Evolutionary conservation across 371 early-diverging fungal genomes (phyloP).

Genomic region (Saksenaea oblongispora): DNA sequence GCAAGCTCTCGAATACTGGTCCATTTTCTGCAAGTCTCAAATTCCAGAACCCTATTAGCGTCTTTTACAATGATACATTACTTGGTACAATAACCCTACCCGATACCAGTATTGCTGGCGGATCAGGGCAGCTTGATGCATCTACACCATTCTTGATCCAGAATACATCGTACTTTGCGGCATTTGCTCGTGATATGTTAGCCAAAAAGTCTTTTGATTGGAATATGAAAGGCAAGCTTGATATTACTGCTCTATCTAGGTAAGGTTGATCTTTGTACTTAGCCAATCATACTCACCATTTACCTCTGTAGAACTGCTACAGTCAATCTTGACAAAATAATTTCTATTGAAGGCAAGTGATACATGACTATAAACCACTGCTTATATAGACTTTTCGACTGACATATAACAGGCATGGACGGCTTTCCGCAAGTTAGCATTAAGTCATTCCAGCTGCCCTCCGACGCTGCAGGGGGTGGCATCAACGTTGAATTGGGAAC

Average conservation of each 20-base stretch:
- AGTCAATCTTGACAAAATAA: slow-evolving; percentile 38
- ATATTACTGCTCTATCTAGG: slow-evolving; percentile 60
- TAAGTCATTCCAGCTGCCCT: slow-evolving; percentile 57
- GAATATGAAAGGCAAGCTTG: slow-evolving; percentile 58
- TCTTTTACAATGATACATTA: slow-evolving; percentile 40
- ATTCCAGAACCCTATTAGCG: slow-evolving; percentile 45
- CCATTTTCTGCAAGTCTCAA: slow-evolving; percentile 55
- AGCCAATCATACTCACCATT: neutral
- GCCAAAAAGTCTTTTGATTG: slow-evolving; percentile 52
- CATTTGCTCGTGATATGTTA: slow-evolving; percentile 58
- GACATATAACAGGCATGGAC: slow-evolving; percentile 42
- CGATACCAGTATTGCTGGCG: slow-evolving; percentile 51
- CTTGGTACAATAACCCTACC: slow-evolving; percentile 58
- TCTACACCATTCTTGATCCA: slow-evolving; percentile 48
- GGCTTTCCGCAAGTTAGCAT: slow-evolving; percentile 60
- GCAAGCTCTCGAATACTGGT: slow-evolving; percentile 55
- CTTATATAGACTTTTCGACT: neutral
- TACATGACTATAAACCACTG: neutral
- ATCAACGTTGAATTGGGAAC: slow-evolving; percentile 59
- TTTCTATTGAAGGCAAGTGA: slow-evolving; percentile 22
- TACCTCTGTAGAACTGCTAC: slow-evolving; percentile 37
- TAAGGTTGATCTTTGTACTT: slow-evolving; percentile 11
- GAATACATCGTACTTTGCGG: slow-evolving; percentile 47
- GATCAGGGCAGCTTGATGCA: slow-evolving; percentile 45
- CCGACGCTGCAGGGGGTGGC: slow-evolving; percentile 60